Evolutionary conservation across 2,329 filamentous ascomycete species (phyloP), one percentile per base, ranked within the genome.

Genomic region (Zymoseptoria tritici): DNA sequence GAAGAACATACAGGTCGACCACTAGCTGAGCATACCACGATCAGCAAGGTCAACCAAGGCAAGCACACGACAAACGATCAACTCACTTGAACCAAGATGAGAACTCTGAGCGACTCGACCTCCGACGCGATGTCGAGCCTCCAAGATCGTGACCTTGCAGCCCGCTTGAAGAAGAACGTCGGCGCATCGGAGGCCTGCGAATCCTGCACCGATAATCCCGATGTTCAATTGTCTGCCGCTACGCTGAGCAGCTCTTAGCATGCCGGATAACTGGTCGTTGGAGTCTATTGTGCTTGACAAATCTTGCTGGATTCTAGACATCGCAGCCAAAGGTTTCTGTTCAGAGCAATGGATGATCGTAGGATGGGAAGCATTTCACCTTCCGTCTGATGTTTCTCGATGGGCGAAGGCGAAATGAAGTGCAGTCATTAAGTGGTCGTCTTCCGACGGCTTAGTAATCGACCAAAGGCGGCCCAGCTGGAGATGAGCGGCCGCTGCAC

Each of bases 171-270:
- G 74, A 0, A 91, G 75, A 1, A 90, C 72, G 64, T 89, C 85
- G 56, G 87, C 86, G 69, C 86, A 88, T 63, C 87, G 80, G n/a
- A 91, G 77, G 0, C 88, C 88, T 5, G 87, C 81, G 24, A 90
- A 78, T 4, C 88, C 88, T 49, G 86, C 87, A 19, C 88, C 88
- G 49, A 91, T 75, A n/a, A 91, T 77, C 31, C 83, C 85, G 49
- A 90, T 74, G 16, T 53, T 60, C 9, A 68, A 52, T 24, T 56
- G 49, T 49, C 60, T 56, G 5, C 58, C 50, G 16, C 51, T 58
- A 24, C 61, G 29, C 26, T 55, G 57, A 11, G 58, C 65, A 7
- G 26, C 11, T 11, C 58, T 57, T 3, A 62, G 31, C 60, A 62
- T 64, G 52, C 36, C 13, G 36, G 36, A 46, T n/a, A 13, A 46